Evolutionary conservation across 345 rosid species (phyloP), one percentile per base, ranked within the genome.

Genomic region (Linum tenue): DNA sequence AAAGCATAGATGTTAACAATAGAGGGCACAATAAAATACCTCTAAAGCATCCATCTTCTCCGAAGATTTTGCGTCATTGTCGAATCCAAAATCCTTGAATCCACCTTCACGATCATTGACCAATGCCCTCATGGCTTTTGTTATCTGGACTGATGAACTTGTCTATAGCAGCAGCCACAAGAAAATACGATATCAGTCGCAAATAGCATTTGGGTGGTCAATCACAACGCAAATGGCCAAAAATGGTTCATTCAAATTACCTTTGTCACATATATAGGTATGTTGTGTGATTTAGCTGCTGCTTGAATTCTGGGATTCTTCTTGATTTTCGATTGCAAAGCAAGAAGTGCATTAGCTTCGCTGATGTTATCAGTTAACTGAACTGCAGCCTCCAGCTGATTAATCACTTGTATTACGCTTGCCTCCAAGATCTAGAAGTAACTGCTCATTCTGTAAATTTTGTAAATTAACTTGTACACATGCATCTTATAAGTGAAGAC

Each of bases 41-140:
- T 92, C 98, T 38, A 86, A 66, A 65, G 98, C 95, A 68, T 92
- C 92, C 69, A 72, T 80, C 80, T 82, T 85, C 76, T 87, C 95
- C 31, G 79, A 79, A 15, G 56, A 77, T 69, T 81, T 83, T 4
- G 76, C 77, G 63, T 73, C 68, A 62, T 79, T 82, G 66, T 82
- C 85, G 59, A 81, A 69, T 65, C 75, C 77, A 65, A 75, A 76
- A 73, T 83, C 85, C 70, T 79, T 76, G 16, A 73, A 69, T 44
- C 70, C 81, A n/a, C 78, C 82, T 66, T 70, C 81, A 67, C 59
- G 75, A 73, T 84, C 90, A n/a, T 72, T 72, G 63, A 82, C 65
- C 73, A 91, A 66, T 2, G 77, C 82, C 64, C 69, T 70, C 53
- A 92, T 60, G 39, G 86, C 91, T 66, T 85, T 89, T 12, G 85